phyloP scores from a whole-genome alignment of 2,329 filamentous ascomycete genomes.

The Volutella citrinella region DNA sequence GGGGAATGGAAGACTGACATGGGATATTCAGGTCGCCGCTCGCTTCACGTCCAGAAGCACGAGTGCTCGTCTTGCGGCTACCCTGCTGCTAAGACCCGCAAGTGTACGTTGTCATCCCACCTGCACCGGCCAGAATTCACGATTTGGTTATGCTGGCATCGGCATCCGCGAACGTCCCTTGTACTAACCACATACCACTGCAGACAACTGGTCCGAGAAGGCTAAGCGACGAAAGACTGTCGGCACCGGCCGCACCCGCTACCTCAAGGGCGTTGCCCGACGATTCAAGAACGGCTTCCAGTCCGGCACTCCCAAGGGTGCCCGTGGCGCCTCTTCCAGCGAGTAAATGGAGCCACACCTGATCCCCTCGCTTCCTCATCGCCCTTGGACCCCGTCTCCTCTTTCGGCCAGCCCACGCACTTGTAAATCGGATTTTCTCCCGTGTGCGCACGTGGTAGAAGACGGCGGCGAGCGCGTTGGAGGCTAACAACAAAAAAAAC shows the following conservation, averaged over 20 bases:
- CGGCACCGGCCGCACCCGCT: slow-evolving; percentile 92
- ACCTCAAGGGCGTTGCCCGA: slow-evolving; percentile 88
- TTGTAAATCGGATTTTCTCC: no score
- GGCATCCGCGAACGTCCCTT: no score
- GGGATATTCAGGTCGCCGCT: slow-evolving; percentile 71
- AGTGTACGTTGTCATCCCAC: slow-evolving; percentile 73
- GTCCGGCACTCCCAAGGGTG: slow-evolving; percentile 79
- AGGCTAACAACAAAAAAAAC: no score
- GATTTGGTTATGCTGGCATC: no score
- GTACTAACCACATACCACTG: no score
- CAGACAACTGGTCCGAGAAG: slow-evolving; percentile 99
- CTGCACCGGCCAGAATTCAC: background rate
- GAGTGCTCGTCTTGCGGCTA: slow-evolving; percentile 95
- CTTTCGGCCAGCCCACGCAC: slow-evolving; percentile 8
- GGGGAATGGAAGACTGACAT: slow-evolving; percentile 24
- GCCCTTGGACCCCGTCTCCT: slow-evolving; percentile 13
- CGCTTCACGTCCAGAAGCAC: slow-evolving; percentile 99
- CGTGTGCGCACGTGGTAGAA: no score
- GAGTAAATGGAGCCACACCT: slow-evolving; percentile 7
- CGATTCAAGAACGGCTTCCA: slow-evolving; percentile 99
- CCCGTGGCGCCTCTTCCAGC: slow-evolving; percentile 72
- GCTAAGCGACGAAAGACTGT: slow-evolving; percentile 99
- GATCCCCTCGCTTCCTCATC: slow-evolving; percentile 14
- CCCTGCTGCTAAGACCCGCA: slow-evolving; percentile 93
- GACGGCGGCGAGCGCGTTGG: no score